phyloP scores from a whole-genome alignment of 2,329 filamentous ascomycete genomes.

The Penicillium freii region DNA sequence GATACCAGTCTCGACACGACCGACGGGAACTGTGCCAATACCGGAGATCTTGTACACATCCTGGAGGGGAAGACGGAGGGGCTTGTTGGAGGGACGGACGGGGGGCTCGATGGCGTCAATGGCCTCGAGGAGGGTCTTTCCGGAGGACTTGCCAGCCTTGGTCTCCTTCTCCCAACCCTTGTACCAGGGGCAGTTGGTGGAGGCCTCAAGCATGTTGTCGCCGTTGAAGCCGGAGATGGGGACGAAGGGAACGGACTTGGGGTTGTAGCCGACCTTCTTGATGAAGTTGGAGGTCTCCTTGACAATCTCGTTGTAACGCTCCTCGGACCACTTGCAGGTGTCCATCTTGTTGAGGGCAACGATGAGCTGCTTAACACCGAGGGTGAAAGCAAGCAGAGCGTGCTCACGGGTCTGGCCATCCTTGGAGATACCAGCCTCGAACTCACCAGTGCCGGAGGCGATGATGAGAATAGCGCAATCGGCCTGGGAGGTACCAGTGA shows the following conservation, averaged over 20 bases:
- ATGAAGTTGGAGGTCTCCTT: conserved; percentile 99
- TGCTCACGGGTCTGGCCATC: conserved; percentile 99
- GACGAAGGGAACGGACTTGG: conserved; percentile 97
- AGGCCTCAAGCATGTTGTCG: conserved; percentile 96
- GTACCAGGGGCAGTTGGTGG: conserved; percentile 98
- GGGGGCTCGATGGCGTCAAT: conserved; percentile 95
- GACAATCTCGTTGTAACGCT: conserved; percentile 97
- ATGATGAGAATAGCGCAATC: conserved; percentile 99
- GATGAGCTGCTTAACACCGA: conserved; percentile 99
- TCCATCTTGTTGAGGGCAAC: conserved; percentile 99
- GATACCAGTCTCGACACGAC: conserved; percentile 99
- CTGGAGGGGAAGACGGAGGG: conserved; percentile 99
- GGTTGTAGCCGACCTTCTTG: conserved; percentile 99
- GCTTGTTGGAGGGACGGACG: conserved; percentile 94
- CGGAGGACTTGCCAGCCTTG: conserved; percentile 78
- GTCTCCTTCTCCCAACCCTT: conserved; percentile 99
- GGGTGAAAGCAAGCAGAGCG: conserved; percentile 99
- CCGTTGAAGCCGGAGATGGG: conserved; percentile 99
- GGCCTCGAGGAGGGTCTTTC: conserved; percentile 99
- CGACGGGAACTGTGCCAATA: conserved; percentile 99
- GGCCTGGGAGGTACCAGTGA: conserved; percentile 99
- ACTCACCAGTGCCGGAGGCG: conserved; percentile 99
- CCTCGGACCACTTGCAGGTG: conserved; percentile 97
- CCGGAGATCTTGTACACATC: conserved; percentile 99
- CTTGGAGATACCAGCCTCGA: conserved; percentile 99